Conservation (phyloP, 352 stramenopile species). For the Globisporangium spinosum region DNA sequence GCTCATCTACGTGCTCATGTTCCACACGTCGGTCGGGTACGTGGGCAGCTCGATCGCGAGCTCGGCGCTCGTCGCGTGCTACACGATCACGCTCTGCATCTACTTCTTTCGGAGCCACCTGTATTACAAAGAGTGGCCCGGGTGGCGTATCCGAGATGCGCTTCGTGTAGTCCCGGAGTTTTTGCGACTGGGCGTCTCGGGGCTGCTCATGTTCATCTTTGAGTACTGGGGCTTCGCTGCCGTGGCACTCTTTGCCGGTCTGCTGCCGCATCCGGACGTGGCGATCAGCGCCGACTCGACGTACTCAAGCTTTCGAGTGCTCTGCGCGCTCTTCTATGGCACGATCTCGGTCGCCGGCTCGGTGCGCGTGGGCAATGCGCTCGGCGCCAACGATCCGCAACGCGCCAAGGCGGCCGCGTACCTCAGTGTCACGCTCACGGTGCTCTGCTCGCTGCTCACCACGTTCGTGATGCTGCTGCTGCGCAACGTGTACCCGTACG, state of each 20-base stretch:
- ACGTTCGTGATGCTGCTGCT: slow-evolving; percentile 57
- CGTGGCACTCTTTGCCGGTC: slow-evolving; percentile 65
- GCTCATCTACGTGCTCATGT: slow-evolving; percentile 86
- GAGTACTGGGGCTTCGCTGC: slow-evolving; percentile 83
- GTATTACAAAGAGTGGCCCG: slow-evolving; percentile 71
- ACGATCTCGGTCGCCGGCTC: slow-evolving; percentile 66
- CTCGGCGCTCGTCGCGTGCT: slow-evolving; percentile 49
- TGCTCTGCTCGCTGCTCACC: slow-evolving; percentile 39
- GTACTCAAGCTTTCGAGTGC: slow-evolving; percentile 68
- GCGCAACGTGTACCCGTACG: slow-evolving; percentile 50
- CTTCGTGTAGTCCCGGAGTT: slow-evolving; percentile 71
- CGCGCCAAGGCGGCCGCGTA: slow-evolving; percentile 68
- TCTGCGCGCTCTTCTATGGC: slow-evolving; percentile 72
- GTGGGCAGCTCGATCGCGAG: slow-evolving; percentile 72
- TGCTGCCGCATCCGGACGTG: slow-evolving; percentile 71
- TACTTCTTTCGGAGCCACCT: slow-evolving; percentile 68
- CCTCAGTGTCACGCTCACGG: slow-evolving; percentile 44
- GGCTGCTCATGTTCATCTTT: slow-evolving; percentile 84
- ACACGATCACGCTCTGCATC: slow-evolving; percentile 56
- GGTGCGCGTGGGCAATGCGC: slow-evolving; percentile 80
- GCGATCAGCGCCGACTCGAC: slow-evolving; percentile 84
- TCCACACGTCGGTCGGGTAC: slow-evolving; percentile 70
- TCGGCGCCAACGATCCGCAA: slow-evolving; percentile 76
- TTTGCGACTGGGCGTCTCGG: slow-evolving; percentile 69
- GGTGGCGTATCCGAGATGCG: slow-evolving; percentile 63